phyloP scores from a whole-genome alignment of 108 stramenopile species.

The Pinguiococcus pyrenoidosus region DNA sequence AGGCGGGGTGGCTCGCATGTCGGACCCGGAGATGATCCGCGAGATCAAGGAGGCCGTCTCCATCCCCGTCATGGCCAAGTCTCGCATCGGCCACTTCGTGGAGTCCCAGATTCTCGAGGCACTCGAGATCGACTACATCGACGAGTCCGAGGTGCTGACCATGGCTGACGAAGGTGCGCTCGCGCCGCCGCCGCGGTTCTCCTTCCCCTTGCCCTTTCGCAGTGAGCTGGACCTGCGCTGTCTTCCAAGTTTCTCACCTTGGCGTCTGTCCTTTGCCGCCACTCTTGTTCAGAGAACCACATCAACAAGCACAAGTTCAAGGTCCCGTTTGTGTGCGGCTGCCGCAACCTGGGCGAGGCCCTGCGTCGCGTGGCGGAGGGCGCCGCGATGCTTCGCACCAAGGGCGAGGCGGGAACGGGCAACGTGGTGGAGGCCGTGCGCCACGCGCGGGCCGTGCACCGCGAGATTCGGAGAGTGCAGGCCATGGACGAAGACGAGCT shows the following conservation, averaged over 20 bases:
- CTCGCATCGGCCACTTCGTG: slow-evolving; percentile 97
- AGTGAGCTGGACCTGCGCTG: too few relatives aligned
- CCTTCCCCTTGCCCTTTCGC: too few relatives aligned
- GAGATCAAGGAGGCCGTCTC: slow-evolving; percentile 97
- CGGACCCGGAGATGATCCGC: slow-evolving; percentile 86
- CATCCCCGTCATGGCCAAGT: slow-evolving; percentile 99
- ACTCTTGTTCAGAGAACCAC: slow-evolving; percentile 58
- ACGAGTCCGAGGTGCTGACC: slow-evolving; percentile 94
- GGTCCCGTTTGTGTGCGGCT: slow-evolving; percentile 98
- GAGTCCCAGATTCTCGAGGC: slow-evolving; percentile 98
- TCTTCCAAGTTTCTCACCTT: too few relatives aligned
- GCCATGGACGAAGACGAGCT: slow-evolving; percentile 89
- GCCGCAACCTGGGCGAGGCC: slow-evolving; percentile 95
- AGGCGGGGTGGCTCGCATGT: slow-evolving; percentile 98
- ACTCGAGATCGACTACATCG: slow-evolving; percentile 95
- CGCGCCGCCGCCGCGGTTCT: too few relatives aligned
- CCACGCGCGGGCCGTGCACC: slow-evolving; percentile 78
- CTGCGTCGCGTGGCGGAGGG: slow-evolving; percentile 91
- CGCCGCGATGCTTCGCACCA: slow-evolving; percentile 95
- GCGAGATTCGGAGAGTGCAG: slow-evolving; percentile 61
- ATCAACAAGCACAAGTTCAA: slow-evolving; percentile 90
- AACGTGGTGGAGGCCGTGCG: slow-evolving; percentile 97
- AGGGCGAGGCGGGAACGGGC: slow-evolving; percentile 98
- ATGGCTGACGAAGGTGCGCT: slow-evolving; percentile 99
- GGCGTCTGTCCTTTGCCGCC: too few relatives aligned